These are phyloP conservation scores for Fusarium algeriense DNA, from an alignment of 2,329 filamentous ascomycete species.

Conservation along the genomic window DNA sequence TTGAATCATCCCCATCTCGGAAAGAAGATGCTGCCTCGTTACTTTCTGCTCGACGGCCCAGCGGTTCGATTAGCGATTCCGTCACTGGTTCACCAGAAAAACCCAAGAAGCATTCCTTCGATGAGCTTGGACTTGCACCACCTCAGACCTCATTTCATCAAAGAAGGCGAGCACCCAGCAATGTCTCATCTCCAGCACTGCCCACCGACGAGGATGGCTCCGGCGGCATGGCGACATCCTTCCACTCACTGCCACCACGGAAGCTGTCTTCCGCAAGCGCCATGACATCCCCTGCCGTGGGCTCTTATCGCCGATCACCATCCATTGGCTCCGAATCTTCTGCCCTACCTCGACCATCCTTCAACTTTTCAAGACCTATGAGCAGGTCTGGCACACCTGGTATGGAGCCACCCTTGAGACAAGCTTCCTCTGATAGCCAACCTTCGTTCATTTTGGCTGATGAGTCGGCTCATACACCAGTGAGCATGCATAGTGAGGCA, in stretches of 20 bases:
- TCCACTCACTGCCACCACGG: slow-evolving; percentile 75
- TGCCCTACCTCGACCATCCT: slow-evolving; percentile 77
- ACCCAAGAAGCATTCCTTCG: slow-evolving; percentile 60
- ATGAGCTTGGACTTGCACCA: slow-evolving; percentile 64
- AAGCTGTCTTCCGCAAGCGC: slow-evolving; percentile 80
- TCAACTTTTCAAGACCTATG: slow-evolving; percentile 94
- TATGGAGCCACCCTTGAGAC: slow-evolving; percentile 69
- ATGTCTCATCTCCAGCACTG: slow-evolving; percentile 72
- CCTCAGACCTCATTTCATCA: slow-evolving; percentile 61
- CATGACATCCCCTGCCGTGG: slow-evolving; percentile 68
- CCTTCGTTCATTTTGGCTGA: slow-evolving; percentile 72
- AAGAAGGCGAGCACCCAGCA: slow-evolving; percentile 67
- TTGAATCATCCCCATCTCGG: slow-evolving; percentile 48
- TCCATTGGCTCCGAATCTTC: slow-evolving; percentile 88
- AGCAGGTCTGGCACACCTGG: slow-evolving; percentile 76
- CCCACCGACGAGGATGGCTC: slow-evolving; percentile 78
- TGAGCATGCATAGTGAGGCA: slow-evolving; percentile 78
- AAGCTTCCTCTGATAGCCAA: slow-evolving; percentile 76
- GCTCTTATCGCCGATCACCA: slow-evolving; percentile 79
- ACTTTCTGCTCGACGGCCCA: slow-evolving; percentile 51
- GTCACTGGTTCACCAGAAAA: slow-evolving; percentile 61
- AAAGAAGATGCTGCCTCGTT: slow-evolving; percentile 53
- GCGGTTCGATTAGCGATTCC: slow-evolving; percentile 43
- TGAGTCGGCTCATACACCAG: slow-evolving; percentile 75
- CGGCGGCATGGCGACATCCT: slow-evolving; percentile 64